Percentiles rank a stretch among this genome's conserved stretches.
These are phyloP conservation scores for Phlyctochytrium planicorne DNA, from an alignment of 192 early-diverging fungal genomes.

Conservation along the genomic window DNA sequence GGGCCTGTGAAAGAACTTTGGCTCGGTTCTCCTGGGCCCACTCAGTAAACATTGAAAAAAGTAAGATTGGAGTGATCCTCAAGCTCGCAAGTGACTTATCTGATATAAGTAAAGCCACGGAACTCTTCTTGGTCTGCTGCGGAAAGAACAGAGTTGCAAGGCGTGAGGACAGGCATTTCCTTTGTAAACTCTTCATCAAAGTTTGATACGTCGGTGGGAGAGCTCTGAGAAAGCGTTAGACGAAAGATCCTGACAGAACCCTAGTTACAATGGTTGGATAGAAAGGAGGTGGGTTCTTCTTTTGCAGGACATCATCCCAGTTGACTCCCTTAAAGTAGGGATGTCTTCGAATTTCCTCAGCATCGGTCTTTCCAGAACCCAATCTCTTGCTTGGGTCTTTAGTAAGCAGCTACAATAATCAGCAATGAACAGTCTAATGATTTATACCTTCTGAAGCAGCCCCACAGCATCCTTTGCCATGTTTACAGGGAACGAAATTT, in stretches of 20 bases:
- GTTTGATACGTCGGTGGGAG: constrained; percentile 89
- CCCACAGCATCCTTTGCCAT: constrained; percentile 92
- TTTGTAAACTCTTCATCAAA: constrained; percentile 99
- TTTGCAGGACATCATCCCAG: constrained; percentile 94
- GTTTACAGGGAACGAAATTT: constrained; percentile 91
- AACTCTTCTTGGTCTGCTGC: constrained; percentile 91
- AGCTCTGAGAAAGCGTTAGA: constrained; percentile 29
- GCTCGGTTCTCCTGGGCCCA: constrained; percentile 41
- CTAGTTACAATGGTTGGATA: constrained; percentile 77
- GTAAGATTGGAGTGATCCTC: too few relatives aligned
- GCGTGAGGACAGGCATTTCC: constrained; percentile 90
- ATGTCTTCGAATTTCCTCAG: constrained; percentile 91
- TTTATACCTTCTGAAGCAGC: constrained; percentile 76
- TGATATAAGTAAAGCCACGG: constrained; percentile 72
- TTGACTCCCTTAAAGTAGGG: constrained; percentile 92
- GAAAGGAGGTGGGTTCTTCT: constrained; percentile 87
- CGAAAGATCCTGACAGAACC: background rate
- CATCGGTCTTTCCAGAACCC: constrained; percentile 79
- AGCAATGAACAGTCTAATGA: constrained; percentile 1
- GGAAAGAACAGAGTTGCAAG: constrained; percentile 79
- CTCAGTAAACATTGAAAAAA: constrained; percentile 22
- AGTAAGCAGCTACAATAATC: constrained; percentile 64
- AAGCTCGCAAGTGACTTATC: constrained; percentile 16
- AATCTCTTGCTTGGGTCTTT: constrained; percentile 85
- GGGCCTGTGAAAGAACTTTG: constrained; percentile 4